Evolutionary conservation across 1,139 yeast species (phyloP).

Genomic region (Petasospora fabianii): DNA sequence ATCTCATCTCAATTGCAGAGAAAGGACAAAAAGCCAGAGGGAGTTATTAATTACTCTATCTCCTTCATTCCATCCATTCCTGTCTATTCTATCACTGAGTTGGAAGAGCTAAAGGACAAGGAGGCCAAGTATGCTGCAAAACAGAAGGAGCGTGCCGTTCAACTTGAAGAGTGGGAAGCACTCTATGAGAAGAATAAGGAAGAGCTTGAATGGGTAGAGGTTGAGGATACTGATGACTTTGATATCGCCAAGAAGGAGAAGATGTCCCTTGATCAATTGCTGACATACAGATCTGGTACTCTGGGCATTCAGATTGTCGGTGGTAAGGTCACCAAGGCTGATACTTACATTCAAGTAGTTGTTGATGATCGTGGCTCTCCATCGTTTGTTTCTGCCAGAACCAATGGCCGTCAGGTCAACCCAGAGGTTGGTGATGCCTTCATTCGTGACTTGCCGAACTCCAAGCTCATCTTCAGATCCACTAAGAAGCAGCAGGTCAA

Average conservation of each 20-base stretch:
- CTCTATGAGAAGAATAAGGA: constrained; percentile 55
- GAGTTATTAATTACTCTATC: constrained; percentile 51
- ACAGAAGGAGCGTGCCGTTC: constrained; percentile 37
- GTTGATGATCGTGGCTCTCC: constrained; percentile 66
- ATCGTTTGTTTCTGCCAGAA: constrained; percentile 48
- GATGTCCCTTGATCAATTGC: constrained; percentile 49
- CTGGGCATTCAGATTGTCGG: constrained; percentile 48
- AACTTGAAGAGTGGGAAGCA: constrained; percentile 41
- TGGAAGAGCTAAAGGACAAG: constrained; percentile 40
- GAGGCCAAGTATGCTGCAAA: constrained; percentile 37
- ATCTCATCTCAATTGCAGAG: constrained; percentile 44
- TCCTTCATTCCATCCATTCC: constrained; percentile 64
- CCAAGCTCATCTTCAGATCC: constrained; percentile 52
- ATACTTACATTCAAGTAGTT: constrained; percentile 51
- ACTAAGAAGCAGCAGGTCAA: constrained; percentile 48
- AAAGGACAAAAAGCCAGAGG: constrained; percentile 42
- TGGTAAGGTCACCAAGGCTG: constrained; percentile 47
- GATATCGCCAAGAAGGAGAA: constrained; percentile 40
- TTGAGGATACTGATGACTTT: constrained; percentile 42
- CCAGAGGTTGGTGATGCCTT: constrained; percentile 54
- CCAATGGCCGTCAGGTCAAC: constrained; percentile 27
- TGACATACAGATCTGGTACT: constrained; percentile 59
- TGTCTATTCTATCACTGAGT: constrained; percentile 55
- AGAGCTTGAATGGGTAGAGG: constrained; percentile 60
- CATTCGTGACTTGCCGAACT: constrained; percentile 65